Conservation (phyloP, 345 rosid genomes). For the Pseudoturritis turrita region DNA sequence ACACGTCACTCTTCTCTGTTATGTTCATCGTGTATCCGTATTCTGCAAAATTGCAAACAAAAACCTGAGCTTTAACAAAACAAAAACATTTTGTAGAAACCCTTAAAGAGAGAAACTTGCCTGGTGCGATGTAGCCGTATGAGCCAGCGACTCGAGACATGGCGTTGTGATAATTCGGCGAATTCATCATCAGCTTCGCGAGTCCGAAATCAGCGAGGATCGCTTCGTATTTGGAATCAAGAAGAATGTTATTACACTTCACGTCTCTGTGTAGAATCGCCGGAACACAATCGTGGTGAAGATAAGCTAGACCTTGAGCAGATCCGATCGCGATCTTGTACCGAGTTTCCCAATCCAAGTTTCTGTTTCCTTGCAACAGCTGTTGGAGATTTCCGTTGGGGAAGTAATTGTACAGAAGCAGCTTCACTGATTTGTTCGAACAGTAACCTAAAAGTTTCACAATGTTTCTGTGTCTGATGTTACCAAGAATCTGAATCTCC, state of each 20-base stretch:
- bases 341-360: constrained; percentile 85
- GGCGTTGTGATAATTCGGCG: constrained; percentile 68
- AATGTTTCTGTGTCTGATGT: constrained; percentile 84
- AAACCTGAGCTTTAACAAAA: background rate
- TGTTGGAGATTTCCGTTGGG: constrained; percentile 83
- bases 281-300: constrained; percentile 90
- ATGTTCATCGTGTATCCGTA: constrained; percentile 95
- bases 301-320: constrained; percentile 92
- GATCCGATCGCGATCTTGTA: constrained; percentile 88
- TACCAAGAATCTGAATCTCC: constrained; percentile 88
- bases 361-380: constrained; percentile 58
- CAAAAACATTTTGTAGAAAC: background rate
- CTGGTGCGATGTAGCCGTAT: constrained; percentile 96
- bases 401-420: constrained; percentile 79
- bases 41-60: constrained; percentile 44
- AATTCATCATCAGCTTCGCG: constrained; percentile 81
- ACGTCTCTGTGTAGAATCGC: constrained; percentile 90
- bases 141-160: constrained; percentile 93
- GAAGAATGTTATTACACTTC: constrained; percentile 84
- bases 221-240: constrained; percentile 79
- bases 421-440: constrained; percentile 78
- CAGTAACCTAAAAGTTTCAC: constrained; percentile 87
- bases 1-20: constrained; percentile 93
- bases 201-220: constrained; percentile 88
- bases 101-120: constrained; percentile 30